Base-by-base conservation (phyloP, 1,284 basidiomycete species). In the Ustilago cynodontis region DNA sequence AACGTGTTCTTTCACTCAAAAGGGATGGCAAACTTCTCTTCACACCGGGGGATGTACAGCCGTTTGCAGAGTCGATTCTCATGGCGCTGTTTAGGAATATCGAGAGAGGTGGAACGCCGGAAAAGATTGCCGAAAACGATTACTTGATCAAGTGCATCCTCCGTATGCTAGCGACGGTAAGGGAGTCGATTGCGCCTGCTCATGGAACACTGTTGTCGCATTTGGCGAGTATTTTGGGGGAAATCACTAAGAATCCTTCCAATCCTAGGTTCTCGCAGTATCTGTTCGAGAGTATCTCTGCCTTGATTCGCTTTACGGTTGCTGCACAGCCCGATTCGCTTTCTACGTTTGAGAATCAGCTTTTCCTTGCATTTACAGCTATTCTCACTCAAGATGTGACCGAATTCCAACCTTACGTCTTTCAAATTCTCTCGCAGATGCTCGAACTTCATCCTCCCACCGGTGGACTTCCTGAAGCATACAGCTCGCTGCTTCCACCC, bases 231-330 rank as follows among this genome's bases (percentile, higher is more conserved):
- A 96, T 98, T 79, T 88, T 98, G 8, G 91, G 91, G 18, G 90
- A 93, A 68, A 95, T 97, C 79, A 93, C 92, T 75, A 94, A 93
- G 88, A 99, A 99, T 85, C 96, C 97, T 14, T 94, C 93, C 86
- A 99, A 99, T 87, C 96, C 97, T 0, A 92, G 93, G 76, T 99
- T 99, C 87, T 95, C 95, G 86, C 97, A 99, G 85, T 98, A 94
- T 85, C 93, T 94, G 74, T 99, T 99, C 83, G 96, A 99, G 88
- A 93, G 92, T 84, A 91, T 99, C 43, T 93, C 95, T 16, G 95
- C 93, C 0, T 88, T 99, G 77, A 92, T 98, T 87, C 90, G 93
- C 78, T 89, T 94, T 52, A 93, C 93, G 7, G 89, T 91, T 41
- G 91, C 91, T 0, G 90, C 65, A 5, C 47, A 91, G 28, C 90